A percentile compares a stretch with the other conserved stretches of the same genome.
Conservation (phyloP, 2,329 filamentous ascomycete species). For the Phyllosticta paracitricarpa region DNA sequence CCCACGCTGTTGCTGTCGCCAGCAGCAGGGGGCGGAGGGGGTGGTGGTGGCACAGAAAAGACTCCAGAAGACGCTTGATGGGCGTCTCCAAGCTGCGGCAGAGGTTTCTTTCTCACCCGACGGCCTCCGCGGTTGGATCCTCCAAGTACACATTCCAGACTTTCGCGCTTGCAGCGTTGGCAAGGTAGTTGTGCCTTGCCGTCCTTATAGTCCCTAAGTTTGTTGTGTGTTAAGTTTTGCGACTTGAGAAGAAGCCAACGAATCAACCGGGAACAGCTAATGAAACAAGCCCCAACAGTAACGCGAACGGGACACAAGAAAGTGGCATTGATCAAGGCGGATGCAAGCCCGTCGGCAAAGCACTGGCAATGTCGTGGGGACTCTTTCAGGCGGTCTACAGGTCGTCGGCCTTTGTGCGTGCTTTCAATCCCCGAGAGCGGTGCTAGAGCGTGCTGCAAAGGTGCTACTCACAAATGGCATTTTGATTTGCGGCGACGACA, state of each 20-base stretch:
- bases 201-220: constrained; percentile 25
- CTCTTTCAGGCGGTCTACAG: not conserved
- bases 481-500: constrained; percentile 30
- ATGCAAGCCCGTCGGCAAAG: not conserved
- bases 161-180: constrained; percentile 47
- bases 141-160: constrained; percentile 49
- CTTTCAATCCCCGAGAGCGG: not conserved
- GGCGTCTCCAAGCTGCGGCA: constrained; percentile 19
- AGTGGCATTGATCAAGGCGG: not conserved
- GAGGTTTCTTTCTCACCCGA: constrained; percentile 40
- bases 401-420: constrained; percentile 7
- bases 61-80: constrained; percentile 14
- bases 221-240: not conserved
- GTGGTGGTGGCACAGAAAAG: constrained; percentile 15
- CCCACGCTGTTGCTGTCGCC: constrained; percentile 16
- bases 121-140: constrained; percentile 50
- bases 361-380: not conserved
- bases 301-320: not conserved
- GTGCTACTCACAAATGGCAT: constrained; percentile 26
- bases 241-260: not conserved
- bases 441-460: not conserved
- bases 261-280: not conserved
- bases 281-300: not conserved
- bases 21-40: constrained; percentile 12
- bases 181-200: constrained; percentile 44